A percentile compares a stretch with the other conserved stretches of the same genome.
Conservation (phyloP, 148 eudicot genomes). For the Camellia lanceoleosa region DNA sequence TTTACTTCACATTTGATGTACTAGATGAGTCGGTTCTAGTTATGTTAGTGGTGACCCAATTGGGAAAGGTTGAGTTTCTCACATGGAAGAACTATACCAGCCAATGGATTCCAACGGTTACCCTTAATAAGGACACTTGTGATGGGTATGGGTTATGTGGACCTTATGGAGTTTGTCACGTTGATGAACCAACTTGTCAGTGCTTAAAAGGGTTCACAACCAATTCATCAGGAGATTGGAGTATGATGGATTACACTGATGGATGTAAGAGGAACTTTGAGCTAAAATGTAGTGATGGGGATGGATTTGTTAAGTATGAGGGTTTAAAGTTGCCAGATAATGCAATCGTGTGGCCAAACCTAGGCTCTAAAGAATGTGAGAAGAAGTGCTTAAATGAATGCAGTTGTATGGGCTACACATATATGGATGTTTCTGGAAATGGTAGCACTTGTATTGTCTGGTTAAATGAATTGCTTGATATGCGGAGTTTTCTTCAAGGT, state of each 20-base stretch:
- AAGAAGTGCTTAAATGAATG: constrained; percentile 26
- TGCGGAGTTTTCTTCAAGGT: constrained; percentile 14
- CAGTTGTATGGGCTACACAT: constrained; percentile 30
- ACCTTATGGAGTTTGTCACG: too few relatives aligned
- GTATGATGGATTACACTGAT: constrained; percentile 7
- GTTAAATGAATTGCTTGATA: constrained; percentile 21
- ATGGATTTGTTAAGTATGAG: constrained; percentile 23
- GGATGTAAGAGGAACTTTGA: constrained; percentile 19
- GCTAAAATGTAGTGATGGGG: constrained; percentile 20
- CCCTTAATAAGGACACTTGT: too few relatives aligned
- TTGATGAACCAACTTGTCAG: too few relatives aligned
- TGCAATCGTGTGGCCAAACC: constrained; percentile 14
- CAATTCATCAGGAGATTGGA: constrained; percentile 14
- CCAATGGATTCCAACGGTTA: too few relatives aligned
- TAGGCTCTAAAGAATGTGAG: too few relatives aligned
- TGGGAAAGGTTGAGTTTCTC: too few relatives aligned
- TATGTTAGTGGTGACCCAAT: too few relatives aligned
- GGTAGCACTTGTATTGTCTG: constrained; percentile 26
- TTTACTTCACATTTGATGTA: too few relatives aligned
- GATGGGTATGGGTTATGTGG: too few relatives aligned
- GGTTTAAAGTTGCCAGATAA: constrained; percentile 32
- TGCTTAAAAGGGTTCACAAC: too few relatives aligned
- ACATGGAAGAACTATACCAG: too few relatives aligned
- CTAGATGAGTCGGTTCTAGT: too few relatives aligned
- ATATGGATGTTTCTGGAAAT: constrained; percentile 20